Base-by-base conservation (phyloP, 2,329 filamentous ascomycete genomes). In the Pseudocercospora fuligena region DNA sequence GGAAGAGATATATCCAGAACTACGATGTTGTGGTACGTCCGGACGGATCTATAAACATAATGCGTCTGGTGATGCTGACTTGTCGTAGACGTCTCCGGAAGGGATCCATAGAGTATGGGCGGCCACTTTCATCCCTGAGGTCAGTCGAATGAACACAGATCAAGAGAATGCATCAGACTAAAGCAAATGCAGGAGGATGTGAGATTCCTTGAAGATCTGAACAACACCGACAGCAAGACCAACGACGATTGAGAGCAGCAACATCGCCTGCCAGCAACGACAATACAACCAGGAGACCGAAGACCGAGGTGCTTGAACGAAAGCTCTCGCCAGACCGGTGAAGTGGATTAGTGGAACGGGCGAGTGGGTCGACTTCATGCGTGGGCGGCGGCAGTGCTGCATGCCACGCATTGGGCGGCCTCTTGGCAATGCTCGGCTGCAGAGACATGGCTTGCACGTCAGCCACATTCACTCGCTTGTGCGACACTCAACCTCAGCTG, bases 401-500 rank as follows among this genome's bases (percentile, higher is more conserved):
- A 63, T 63, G 61, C 49, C 61, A 54, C 33, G 51, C 33, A 46
- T 46, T n/a, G 31, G n/a, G 49, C 47, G 60, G 60, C 60, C 60
- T 56, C 59, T 43, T 16, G 23, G 59, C 59, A 46, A 46, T 7
- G 19, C 21, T 63, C 31, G 54, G 54, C 54, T 58, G 54, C 27
- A 58, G 54, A 58, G 14, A 14, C 54, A 58, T 47, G 33, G 36
- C 21, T 23, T 21, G 40, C 33, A n/a, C 27, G 31, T 63, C 23
- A 57, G 53, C 33, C 36, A 58, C 51, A 25, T 54, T 40, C 36
- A n/a, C 14, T n/a, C 19, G 27, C 40, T 47, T 54, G 49, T 47
- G 51, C 21, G 47, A 40, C 49, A 25, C 14, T 27, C 61, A 21
- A 40, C 23, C 51, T 63, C 61, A 63, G 61, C 61, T 57, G 61